These are phyloP conservation scores for Ophiostoma fasciatum DNA, from an alignment of 2,329 filamentous ascomycete species.

Conservation along the genomic window DNA sequence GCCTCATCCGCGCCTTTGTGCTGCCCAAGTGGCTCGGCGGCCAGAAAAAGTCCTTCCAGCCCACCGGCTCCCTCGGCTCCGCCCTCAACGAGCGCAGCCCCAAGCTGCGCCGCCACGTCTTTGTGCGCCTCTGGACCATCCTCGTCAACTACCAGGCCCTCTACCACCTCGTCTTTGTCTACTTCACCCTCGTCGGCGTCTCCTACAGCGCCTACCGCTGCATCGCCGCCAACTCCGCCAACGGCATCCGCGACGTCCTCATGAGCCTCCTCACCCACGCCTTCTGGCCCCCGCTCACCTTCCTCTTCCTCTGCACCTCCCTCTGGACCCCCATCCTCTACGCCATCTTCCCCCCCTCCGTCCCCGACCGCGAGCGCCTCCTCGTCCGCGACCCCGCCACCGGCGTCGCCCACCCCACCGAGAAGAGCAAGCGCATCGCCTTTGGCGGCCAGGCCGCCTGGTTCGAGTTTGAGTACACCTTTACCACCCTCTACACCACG, in stretches of 20 bases:
- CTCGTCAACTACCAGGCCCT: slow-evolving; percentile 38
- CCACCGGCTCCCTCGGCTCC: slow-evolving; percentile 41
- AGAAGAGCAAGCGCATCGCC: slow-evolving; percentile 27
- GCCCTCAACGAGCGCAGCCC: slow-evolving; percentile 43
- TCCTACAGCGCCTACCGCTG: slow-evolving; percentile 28
- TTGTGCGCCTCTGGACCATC: slow-evolving; percentile 37
- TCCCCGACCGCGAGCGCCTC: slow-evolving; percentile 43
- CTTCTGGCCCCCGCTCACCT: slow-evolving; percentile 46
- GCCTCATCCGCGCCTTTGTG: slow-evolving; percentile 42
- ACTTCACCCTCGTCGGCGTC: slow-evolving; percentile 29
- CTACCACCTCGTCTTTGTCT: slow-evolving; percentile 21
- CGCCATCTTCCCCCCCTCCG: slow-evolving; percentile 41
- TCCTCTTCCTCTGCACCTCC: slow-evolving; percentile 37
- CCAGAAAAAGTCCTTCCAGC: slow-evolving; percentile 41
- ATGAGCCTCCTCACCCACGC: slow-evolving; percentile 42
- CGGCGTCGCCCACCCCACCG: slow-evolving; percentile 32
- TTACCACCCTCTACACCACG: slow-evolving; percentile 33
- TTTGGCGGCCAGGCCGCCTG: slow-evolving; percentile 38
- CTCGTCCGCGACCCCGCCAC: slow-evolving; percentile 39
- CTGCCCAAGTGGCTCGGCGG: slow-evolving; percentile 46
- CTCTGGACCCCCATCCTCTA: slow-evolving; percentile 46
- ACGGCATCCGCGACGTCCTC: slow-evolving; percentile 38
- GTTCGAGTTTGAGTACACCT: slow-evolving; percentile 40
- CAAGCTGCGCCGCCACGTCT: slow-evolving; percentile 34
- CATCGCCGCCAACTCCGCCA: slow-evolving; percentile 28